Conservation (phyloP, 345 rosid species). For the Populus euphratica region DNA sequence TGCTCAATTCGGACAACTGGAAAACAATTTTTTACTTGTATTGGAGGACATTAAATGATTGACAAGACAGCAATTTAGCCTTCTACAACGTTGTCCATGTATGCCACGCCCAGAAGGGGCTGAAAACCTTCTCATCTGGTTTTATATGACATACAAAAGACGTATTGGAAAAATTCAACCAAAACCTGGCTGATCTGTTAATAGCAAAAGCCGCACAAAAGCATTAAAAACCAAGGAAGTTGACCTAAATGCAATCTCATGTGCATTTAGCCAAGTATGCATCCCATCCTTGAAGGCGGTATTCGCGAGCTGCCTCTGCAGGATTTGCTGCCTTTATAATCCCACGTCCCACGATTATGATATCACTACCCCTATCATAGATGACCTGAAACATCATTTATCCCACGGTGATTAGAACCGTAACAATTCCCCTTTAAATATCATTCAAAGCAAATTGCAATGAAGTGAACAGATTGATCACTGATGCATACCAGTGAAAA, state of each 20-base stretch:
- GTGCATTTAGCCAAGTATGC: conserved; percentile 72
- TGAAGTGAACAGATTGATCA: neutral
- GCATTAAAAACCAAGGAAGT: neutral
- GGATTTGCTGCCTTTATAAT: conserved; percentile 83
- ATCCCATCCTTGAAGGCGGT: conserved; percentile 92
- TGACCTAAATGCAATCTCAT: conserved; percentile 4
- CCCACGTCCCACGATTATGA: conserved; percentile 95
- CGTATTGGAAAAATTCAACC: neutral
- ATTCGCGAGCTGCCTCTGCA: conserved; percentile 67
- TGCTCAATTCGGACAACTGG: neutral
- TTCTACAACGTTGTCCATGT: neutral
- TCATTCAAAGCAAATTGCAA: neutral
- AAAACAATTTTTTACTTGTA: neutral
- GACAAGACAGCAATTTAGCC: neutral
- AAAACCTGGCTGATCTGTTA: neutral
- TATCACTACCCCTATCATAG: conserved; percentile 82
- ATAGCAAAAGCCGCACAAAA: neutral
- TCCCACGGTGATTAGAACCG: neutral
- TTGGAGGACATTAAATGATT: neutral
- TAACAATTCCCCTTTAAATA: neutral
- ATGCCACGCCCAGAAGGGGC: neutral
- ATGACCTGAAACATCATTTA: conserved; percentile 53
- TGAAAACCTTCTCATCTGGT: neutral
- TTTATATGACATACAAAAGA: neutral
- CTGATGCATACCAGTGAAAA: neutral